phyloP scores from a whole-genome alignment of 768 basidiomycete species.

The Saitozyma podzolica region DNA sequence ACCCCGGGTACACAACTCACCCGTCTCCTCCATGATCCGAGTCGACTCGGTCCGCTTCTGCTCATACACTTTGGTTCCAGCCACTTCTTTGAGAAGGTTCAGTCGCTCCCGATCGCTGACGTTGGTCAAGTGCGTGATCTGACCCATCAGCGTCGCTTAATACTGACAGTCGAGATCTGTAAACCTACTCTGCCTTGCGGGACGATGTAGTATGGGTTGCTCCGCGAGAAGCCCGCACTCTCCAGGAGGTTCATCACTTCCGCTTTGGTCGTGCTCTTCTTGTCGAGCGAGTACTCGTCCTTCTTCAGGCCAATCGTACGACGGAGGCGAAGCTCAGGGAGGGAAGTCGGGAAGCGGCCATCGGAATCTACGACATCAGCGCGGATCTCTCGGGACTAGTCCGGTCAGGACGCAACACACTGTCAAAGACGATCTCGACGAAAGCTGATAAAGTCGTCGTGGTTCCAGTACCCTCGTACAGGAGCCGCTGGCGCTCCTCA shows the following conservation, averaged over 20 bases:
- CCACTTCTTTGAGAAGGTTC: constrained; percentile 93
- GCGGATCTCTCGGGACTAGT: neutral
- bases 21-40: constrained; percentile 94
- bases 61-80: constrained; percentile 97
- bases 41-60: constrained; percentile 86
- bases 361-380: constrained; percentile 60
- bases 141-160: constrained; percentile 10
- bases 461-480: constrained; percentile 88
- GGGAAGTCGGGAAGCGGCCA: constrained; percentile 87
- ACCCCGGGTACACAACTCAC: constrained; percentile 28
- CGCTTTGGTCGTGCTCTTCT: constrained; percentile 91
- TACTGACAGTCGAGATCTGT: neutral
- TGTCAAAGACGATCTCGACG: constrained; percentile 97
- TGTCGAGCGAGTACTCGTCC: constrained; percentile 95
- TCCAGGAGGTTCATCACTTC: constrained; percentile 98
- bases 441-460: constrained; percentile 89
- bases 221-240: constrained; percentile 93
- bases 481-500: constrained; percentile 86
- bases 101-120: constrained; percentile 94
- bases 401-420: constrained; percentile 30
- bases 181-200: constrained; percentile 87
- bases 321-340: constrained; percentile 80
- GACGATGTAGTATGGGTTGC: constrained; percentile 99
- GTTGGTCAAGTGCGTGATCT: constrained; percentile 96
- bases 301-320: constrained; percentile 97